phyloP scores from a whole-genome alignment of 768 basidiomycete genomes.

The Lactarius tabidus region DNA sequence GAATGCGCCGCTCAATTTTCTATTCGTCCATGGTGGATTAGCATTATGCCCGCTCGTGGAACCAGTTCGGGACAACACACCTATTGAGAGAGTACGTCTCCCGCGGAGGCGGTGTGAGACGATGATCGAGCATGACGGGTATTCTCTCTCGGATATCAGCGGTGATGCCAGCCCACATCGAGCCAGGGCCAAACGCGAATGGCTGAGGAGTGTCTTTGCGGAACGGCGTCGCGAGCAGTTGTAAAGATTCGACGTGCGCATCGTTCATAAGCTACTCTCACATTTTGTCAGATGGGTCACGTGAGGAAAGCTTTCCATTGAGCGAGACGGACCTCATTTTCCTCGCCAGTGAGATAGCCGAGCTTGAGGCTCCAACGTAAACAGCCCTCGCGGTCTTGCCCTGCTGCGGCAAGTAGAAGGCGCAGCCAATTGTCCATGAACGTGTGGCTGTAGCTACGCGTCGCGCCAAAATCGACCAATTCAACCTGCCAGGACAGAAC shows the following conservation, averaged over 20 bases:
- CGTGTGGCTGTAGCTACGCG: conserved; percentile 73
- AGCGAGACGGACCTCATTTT: conserved; percentile 57
- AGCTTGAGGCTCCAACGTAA: conserved; percentile 70
- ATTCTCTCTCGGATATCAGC: conserved; percentile 73
- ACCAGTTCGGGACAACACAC: conserved; percentile 36
- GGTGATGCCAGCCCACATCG: conserved; percentile 68
- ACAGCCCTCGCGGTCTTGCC: conserved; percentile 63
- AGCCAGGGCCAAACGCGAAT: conserved; percentile 72
- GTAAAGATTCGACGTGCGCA: conserved; percentile 81
- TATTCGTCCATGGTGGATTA: conserved; percentile 28
- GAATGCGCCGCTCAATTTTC: conserved; percentile 82
- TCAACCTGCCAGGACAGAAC: conserved; percentile 50
- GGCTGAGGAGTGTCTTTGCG: conserved; percentile 56
- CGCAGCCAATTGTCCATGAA: conserved; percentile 88
- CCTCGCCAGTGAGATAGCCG: conserved; percentile 87
- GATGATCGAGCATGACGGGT: conserved; percentile 83
- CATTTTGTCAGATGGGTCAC: background rate
- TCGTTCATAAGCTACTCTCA: conserved; percentile 67
- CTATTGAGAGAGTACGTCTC: conserved; percentile 96
- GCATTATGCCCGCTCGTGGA: background rate
- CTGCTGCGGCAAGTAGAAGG: conserved; percentile 77
- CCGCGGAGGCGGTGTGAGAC: conserved; percentile 86
- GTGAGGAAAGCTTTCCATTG: background rate
- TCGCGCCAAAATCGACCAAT: conserved; percentile 95
- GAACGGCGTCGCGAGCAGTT: conserved; percentile 85